Evolutionary conservation across 306 rosid genomes (phyloP), one percentile per base, ranked within the genome.

Genomic region (Rosa persica): DNA sequence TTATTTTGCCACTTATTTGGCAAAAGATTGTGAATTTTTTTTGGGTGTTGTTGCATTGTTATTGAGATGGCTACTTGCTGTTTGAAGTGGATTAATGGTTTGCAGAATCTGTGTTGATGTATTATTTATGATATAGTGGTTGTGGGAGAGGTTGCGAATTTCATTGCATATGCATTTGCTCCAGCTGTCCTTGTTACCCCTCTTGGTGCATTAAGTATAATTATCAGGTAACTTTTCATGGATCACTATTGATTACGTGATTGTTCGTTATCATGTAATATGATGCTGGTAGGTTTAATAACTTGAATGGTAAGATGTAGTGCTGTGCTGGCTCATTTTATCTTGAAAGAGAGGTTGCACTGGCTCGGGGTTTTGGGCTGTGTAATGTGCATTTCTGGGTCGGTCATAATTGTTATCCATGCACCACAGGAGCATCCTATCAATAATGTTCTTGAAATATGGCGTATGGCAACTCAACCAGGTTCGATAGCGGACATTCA

Each of bases 131-230:
- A 82, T 88, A 66, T 85, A 93, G 98, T 93, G 98, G 83, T 93
- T 84, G 91, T 87, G 46, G 98, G 98, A 74, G 97, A 91, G 87
- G 76, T 87, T 73, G 97, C 97, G 64, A 93, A 93, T 76, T 93
- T 93, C 72, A 77, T 87, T 76, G 98, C 98, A 0, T 93, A 93
- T 80, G 98, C 97, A 46, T 93, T 91, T 88, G 93, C 98, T 69
- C 98, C 98, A 3, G 97, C 97, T 38, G 89, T 93, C 62, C 91
- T 93, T 22, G 98, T 93, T 73, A 91, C 98, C 38, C 98, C 98
- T 44, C 96, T 93, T 13, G 98, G 98, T n/a, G 98, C 98, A 58
- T 75, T 93, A 78, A 93, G 98, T 62, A 91, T 93, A 48, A 93
- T 93, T 13, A 88, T 93, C 67, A 93, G 98, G 98, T 91, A 87